Conservation (phyloP, 306 rosid species). For the Castanea crenata region DNA sequence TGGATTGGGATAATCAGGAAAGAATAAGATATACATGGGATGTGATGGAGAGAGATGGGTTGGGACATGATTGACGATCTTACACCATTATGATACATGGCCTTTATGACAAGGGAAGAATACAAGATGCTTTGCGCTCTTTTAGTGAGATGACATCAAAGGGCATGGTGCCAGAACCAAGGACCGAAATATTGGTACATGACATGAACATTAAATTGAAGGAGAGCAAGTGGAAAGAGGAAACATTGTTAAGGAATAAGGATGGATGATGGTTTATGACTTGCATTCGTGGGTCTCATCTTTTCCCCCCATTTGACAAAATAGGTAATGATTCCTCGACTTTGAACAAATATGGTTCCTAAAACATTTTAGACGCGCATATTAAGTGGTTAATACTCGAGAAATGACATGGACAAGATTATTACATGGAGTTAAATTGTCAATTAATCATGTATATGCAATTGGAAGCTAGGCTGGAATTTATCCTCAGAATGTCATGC, state of each 20-base stretch:
- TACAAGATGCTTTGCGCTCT: slow-evolving; percentile 52
- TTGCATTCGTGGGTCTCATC: no score
- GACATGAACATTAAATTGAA: not conserved
- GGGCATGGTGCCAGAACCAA: no score
- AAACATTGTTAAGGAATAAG: not conserved
- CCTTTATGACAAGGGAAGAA: slow-evolving; percentile 53
- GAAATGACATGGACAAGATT: not conserved
- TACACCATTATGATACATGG: slow-evolving; percentile 79
- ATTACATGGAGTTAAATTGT: not conserved
- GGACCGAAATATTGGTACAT: no score
- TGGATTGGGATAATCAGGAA: no score
- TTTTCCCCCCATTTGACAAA: no score
- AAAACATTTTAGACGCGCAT: not conserved
- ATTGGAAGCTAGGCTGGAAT: not conserved
- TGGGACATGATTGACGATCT: slow-evolving; percentile 61
- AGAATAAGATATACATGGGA: no score
- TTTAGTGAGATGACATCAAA: slow-evolving; percentile 46
- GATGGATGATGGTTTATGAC: no score
- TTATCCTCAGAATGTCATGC: not conserved
- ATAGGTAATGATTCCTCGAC: slow-evolving; percentile 7
- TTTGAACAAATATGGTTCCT: not conserved
- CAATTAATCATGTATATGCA: not conserved
- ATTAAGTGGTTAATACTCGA: not conserved
- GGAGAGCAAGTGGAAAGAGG: slow-evolving; percentile 19
- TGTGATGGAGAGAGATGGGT: not conserved